Percentiles rank a stretch among this genome's conserved stretches.
Evolutionary conservation across 139 green algal genomes (phyloP).

Genomic region (Volvox reticuliferus): DNA sequence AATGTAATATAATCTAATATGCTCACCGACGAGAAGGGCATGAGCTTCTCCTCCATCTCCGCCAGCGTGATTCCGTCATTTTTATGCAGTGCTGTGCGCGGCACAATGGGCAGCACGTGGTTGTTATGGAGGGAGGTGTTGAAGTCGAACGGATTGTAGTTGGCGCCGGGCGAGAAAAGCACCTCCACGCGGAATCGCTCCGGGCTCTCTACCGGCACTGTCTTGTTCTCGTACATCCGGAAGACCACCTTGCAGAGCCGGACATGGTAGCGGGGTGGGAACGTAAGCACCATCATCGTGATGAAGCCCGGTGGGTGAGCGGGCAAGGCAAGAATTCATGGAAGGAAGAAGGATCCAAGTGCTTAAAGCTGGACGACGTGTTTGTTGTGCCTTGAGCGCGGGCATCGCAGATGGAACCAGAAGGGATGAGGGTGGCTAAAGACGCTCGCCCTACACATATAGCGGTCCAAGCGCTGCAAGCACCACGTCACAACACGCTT

Average conservation of each 20-base stretch:
- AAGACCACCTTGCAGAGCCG: slow-evolving; percentile 81
- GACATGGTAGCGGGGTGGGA: background rate
- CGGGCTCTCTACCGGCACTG: slow-evolving; percentile 65
- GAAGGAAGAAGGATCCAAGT: too few species aligned
- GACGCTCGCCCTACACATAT: too few species aligned
- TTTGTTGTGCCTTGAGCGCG: too few species aligned
- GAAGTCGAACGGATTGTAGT: slow-evolving; percentile 70
- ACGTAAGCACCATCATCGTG: too few species aligned
- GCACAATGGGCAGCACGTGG: slow-evolving; percentile 52
- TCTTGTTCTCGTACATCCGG: slow-evolving; percentile 95
- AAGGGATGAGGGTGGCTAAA: too few species aligned
- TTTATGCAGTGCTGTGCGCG: slow-evolving; percentile 31
- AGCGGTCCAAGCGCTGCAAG: too few species aligned
- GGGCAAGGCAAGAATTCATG: too few species aligned
- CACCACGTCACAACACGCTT: too few species aligned
- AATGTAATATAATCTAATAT: too few species aligned
- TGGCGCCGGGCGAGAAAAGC: slow-evolving; percentile 82
- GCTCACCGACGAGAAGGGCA: slow-evolving; percentile 47
- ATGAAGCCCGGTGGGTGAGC: too few species aligned
- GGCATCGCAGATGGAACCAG: too few species aligned
- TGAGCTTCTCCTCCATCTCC: slow-evolving; percentile 60
- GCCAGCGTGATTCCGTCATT: slow-evolving; percentile 47
- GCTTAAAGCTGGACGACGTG: too few species aligned
- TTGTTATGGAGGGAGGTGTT: background rate
- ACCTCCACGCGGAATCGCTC: slow-evolving; percentile 92